These are phyloP conservation scores for Striga asiatica DNA, from an alignment of 257 asterid genomes.

Conservation along the genomic window DNA sequence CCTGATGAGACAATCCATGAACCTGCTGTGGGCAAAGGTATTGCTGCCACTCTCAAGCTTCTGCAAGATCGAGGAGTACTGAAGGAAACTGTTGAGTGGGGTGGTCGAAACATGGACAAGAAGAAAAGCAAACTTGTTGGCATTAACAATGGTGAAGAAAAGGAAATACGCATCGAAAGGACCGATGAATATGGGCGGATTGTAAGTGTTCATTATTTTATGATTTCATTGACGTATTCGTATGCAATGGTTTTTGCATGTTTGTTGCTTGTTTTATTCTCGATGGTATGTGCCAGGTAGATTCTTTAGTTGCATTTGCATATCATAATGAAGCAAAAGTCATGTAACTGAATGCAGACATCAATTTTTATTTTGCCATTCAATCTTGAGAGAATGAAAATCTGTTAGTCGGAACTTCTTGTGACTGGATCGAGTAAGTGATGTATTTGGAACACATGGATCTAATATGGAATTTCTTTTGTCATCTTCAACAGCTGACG, in stretches of 20 bases:
- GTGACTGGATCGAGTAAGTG: background rate
- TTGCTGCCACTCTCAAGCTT: slow-evolving; percentile 67
- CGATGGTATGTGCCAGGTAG: background rate
- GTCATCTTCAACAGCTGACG: slow-evolving; percentile 51
- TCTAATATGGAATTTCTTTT: background rate
- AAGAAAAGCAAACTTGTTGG: slow-evolving; percentile 91
- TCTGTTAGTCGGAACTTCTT: background rate
- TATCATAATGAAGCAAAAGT: too few relatives aligned
- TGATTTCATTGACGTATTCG: background rate
- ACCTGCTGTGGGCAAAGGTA: slow-evolving; percentile 83
- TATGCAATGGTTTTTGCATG: background rate
- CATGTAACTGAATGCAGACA: too few relatives aligned
- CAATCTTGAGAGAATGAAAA: background rate
- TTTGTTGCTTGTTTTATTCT: slow-evolving; percentile 5
- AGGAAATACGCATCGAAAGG: slow-evolving; percentile 85
- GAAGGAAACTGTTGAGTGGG: slow-evolving; percentile 90
- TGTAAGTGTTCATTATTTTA: slow-evolving; percentile 38
- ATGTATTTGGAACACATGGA: background rate
- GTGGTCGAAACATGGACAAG: slow-evolving; percentile 99
- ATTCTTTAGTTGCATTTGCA: background rate
- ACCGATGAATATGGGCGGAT: slow-evolving; percentile 91
- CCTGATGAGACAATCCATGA: slow-evolving; percentile 81
- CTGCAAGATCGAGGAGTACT: slow-evolving; percentile 81
- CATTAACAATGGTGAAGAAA: slow-evolving; percentile 47
- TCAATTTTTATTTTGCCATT: too few relatives aligned